These are phyloP conservation scores for Fusarium torreyae DNA, from an alignment of 2,329 filamentous ascomycete genomes.

Conservation along the genomic window DNA sequence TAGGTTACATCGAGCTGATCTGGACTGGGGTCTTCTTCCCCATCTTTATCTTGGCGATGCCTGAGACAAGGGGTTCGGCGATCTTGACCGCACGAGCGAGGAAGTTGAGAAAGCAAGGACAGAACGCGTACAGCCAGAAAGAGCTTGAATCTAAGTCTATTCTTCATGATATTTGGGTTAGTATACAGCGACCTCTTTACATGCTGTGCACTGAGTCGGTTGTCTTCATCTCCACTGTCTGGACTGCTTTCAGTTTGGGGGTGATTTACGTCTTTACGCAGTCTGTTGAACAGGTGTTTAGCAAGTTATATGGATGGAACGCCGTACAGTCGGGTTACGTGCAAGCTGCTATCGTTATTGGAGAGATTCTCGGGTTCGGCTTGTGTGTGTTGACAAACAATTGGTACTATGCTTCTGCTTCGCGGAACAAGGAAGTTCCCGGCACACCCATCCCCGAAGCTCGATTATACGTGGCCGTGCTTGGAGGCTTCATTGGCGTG, in stretches of 20 bases:
- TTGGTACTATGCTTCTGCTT: conserved; percentile 39
- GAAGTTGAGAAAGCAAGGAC: conserved; percentile 10
- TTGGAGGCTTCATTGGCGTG: conserved; percentile 30
- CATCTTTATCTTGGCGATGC: conserved; percentile 29
- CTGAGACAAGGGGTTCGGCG: conserved; percentile 23
- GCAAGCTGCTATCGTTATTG: conserved; percentile 27
- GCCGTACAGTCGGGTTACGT: conserved; percentile 26
- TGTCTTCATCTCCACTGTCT: conserved; percentile 13
- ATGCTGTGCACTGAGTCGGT: conserved; percentile 36
- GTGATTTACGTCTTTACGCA: conserved; percentile 31
- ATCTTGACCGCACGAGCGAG: conserved; percentile 16
- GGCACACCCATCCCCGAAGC: conserved; percentile 36
- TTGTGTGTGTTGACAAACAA: conserved; percentile 23
- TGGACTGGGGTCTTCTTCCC: conserved; percentile 36
- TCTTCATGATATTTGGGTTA: conserved; percentile 10
- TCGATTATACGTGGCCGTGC: conserved; percentile 27
- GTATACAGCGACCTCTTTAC: conserved; percentile 23
- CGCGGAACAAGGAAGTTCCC: conserved; percentile 24
- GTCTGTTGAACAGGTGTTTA: conserved; percentile 33
- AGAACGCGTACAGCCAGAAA: conserved; percentile 17
- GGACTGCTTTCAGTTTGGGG: conserved; percentile 29
- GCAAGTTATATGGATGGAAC: conserved; percentile 26
- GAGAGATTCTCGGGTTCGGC: conserved; percentile 28
- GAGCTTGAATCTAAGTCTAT: conserved; percentile 28
- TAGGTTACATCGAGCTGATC: conserved; percentile 35